These are phyloP conservation scores for Ustilago bromivora DNA, from an alignment of 1,284 basidiomycete species.

Conservation along the genomic window DNA sequence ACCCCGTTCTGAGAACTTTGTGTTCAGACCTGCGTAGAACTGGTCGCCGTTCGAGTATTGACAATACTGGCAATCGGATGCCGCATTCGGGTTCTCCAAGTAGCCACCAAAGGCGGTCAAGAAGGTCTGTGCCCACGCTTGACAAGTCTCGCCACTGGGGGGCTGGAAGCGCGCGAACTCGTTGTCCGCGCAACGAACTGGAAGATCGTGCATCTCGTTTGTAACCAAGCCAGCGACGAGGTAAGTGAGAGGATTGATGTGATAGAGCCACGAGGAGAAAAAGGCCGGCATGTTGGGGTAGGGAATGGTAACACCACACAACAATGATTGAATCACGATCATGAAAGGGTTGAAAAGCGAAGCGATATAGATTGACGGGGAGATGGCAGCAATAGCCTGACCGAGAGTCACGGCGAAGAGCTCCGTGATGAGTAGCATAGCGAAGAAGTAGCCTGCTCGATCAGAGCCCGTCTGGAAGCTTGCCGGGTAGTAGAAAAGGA, in stretches of 20 bases:
- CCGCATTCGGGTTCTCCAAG: constrained; percentile 78
- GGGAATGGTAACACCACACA: constrained; percentile 79
- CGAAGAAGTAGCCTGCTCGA: constrained; percentile 42
- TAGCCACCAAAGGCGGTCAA: constrained; percentile 79
- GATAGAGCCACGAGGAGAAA: constrained; percentile 28
- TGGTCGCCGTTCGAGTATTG: constrained; percentile 78
- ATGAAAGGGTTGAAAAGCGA: constrained; percentile 75
- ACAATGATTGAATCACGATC: constrained; percentile 74
- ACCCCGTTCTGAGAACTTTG: constrained; percentile 72
- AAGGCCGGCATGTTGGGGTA: constrained; percentile 33
- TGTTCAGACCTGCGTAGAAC: constrained; percentile 78
- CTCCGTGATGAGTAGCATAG: constrained; percentile 59
- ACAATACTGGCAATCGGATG: constrained; percentile 77
- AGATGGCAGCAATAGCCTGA: constrained; percentile 78
- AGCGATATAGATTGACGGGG: constrained; percentile 76
- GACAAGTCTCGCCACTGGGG: constrained; percentile 80
- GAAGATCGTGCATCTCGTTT: constrained; percentile 81
- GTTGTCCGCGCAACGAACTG: constrained; percentile 76
- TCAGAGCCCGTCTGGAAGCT: constrained; percentile 28
- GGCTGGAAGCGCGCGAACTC: constrained; percentile 78
- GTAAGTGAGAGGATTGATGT: constrained; percentile 33
- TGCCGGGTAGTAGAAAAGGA: constrained; percentile 42
- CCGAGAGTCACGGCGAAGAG: constrained; percentile 82
- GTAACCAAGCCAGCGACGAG: constrained; percentile 74
- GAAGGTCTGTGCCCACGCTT: constrained; percentile 70